phyloP scores from a whole-genome alignment of 805 yeast genomes.

The Clavispora phyllophila region DNA sequence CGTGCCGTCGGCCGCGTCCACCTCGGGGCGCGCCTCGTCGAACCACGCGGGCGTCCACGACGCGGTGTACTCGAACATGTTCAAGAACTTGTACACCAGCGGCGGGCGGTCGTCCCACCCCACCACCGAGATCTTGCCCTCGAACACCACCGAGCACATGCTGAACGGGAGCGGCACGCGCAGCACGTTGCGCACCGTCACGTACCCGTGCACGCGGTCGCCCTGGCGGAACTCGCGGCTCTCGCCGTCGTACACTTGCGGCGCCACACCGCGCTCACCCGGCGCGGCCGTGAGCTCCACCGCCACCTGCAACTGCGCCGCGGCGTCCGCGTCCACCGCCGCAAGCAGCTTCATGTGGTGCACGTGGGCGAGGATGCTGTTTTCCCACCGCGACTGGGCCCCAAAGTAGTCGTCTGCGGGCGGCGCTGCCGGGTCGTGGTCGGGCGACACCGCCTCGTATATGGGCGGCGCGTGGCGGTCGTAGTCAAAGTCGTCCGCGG shows the following conservation, averaged over 20 bases:
- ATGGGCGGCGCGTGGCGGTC: conserved; percentile 29
- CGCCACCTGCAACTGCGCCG: conserved; percentile 17
- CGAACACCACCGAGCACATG: conserved; percentile 26
- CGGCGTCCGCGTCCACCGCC: conserved; percentile 10
- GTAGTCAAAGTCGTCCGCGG: conserved; percentile 13
- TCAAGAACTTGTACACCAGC: conserved; percentile 24
- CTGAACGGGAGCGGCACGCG: conserved; percentile 19
- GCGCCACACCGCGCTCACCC: conserved; percentile 14
- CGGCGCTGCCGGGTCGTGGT: not conserved
- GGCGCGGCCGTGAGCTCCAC: conserved; percentile 16
- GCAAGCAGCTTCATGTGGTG: conserved; percentile 21
- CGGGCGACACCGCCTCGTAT: conserved; percentile 25
- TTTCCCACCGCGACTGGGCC: conserved; percentile 23
- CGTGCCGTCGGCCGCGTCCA: conserved; percentile 32
- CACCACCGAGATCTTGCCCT: conserved; percentile 23
- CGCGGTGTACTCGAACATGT: conserved; percentile 27
- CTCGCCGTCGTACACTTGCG: conserved; percentile 19
- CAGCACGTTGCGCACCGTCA: conserved; percentile 18
- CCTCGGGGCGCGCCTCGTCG: conserved; percentile 6
- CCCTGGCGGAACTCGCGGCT: conserved; percentile 22
- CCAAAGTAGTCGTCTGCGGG: not conserved
- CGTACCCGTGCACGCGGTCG: conserved; percentile 22
- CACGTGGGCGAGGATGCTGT: conserved; percentile 27
- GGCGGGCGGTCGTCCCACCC: conserved; percentile 14
- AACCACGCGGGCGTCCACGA: conserved; percentile 26